Conservation (phyloP, 441 rosid species). For the Euphorbia corollata region DNA sequence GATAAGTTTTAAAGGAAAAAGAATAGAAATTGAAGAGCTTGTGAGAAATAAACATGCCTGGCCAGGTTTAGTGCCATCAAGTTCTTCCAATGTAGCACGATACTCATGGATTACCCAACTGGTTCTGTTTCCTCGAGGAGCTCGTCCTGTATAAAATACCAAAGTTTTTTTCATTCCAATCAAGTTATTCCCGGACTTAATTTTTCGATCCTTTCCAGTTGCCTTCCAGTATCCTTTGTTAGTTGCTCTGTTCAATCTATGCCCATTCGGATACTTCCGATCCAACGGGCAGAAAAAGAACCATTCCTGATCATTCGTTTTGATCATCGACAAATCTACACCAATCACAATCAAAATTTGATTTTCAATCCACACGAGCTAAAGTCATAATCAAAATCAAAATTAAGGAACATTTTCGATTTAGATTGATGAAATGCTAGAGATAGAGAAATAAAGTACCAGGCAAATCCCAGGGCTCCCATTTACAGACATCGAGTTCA, state of each 20-base stretch:
- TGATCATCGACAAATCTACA: conserved; percentile 48
- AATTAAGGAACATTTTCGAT: neutral
- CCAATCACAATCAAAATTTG: neutral
- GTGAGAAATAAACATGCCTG: conserved; percentile 37
- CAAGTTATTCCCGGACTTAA: conserved; percentile 44
- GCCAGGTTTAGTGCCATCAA: conserved; percentile 67
- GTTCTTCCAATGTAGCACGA: conserved; percentile 58
- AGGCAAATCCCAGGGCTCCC: conserved; percentile 90
- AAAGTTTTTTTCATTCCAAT: conserved; percentile 82
- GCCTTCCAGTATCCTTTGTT: conserved; percentile 87
- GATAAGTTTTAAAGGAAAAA: neutral
- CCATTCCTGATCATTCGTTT: conserved; percentile 61
- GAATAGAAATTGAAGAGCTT: neutral
- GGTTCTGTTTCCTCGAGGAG: conserved; percentile 62
- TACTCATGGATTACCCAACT: conserved; percentile 89
- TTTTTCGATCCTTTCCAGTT: conserved; percentile 69
- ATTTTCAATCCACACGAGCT: neutral
- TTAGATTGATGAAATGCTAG: neutral
- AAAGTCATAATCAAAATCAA: neutral
- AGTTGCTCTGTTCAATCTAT: conserved; percentile 67
- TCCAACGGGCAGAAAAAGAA: conserved; percentile 84
- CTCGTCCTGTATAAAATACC: conserved; percentile 68
- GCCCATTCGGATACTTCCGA: conserved; percentile 70
- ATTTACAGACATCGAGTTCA: conserved; percentile 73
- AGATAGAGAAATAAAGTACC: conserved; percentile 24